These are phyloP conservation scores for Aspergillus amoenus DNA, from an alignment of 2,329 filamentous ascomycete genomes.

Conservation along the genomic window DNA sequence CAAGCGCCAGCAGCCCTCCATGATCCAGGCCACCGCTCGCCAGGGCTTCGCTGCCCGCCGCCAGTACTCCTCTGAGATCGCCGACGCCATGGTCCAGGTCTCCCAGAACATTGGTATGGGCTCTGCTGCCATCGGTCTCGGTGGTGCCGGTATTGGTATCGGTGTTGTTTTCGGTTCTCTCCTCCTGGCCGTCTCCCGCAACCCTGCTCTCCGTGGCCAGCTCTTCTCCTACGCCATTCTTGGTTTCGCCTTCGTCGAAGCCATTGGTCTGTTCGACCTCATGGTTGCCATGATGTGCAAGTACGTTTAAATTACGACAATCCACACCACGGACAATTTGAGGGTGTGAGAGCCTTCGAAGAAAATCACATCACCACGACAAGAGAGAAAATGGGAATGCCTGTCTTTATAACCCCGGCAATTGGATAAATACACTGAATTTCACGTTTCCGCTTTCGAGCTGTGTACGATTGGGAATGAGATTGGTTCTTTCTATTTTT, in stretches of 20 bases:
- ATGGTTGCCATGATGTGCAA: constrained; percentile 95
- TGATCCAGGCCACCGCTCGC: constrained; percentile 66
- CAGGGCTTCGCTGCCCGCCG: constrained; percentile 61
- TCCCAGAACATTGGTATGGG: constrained; percentile 91
- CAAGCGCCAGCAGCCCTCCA: constrained; percentile 70
- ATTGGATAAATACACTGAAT: not conserved
- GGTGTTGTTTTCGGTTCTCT: constrained; percentile 91
- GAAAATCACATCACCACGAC: constrained; percentile 1
- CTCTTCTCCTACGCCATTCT: constrained; percentile 96
- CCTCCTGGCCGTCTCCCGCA: constrained; percentile 85
- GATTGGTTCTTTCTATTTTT: constrained; percentile 2
- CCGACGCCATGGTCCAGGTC: constrained; percentile 80
- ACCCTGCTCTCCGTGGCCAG: constrained; percentile 91
- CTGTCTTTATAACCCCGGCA: not conserved
- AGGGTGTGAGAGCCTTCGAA: not conserved
- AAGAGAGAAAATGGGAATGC: not conserved
- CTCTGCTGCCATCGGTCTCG: constrained; percentile 86
- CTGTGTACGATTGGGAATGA: not conserved
- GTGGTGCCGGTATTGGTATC: constrained; percentile 70
- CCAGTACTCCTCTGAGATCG: constrained; percentile 85
- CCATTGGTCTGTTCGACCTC: constrained; percentile 74
- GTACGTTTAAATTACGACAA: constrained; percentile 57
- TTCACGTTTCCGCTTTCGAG: too few species aligned
- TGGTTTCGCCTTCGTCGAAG: constrained; percentile 92
- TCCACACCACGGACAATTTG: not conserved